Base-by-base conservation (phyloP, 75 land plant genomes). In the Azolla pinnata region DNA sequence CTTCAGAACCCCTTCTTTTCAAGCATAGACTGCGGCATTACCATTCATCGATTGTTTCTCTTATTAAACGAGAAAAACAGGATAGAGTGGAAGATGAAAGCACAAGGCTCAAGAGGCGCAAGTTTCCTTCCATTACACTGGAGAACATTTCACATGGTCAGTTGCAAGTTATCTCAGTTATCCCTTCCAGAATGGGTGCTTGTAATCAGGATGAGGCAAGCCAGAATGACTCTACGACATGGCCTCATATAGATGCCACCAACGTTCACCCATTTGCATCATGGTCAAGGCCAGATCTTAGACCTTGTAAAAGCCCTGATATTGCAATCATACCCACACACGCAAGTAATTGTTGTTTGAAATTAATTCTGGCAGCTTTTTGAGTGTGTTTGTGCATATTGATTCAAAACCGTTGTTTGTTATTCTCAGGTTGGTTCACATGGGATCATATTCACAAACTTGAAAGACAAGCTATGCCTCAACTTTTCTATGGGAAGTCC, bases 131-230 rank as follows among this genome's bases (percentile, higher is more conserved):
- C 28, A 40, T 65, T 21, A 28, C 44, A 24, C 46, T 91, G 57
- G 97, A 91, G 79, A 91, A 91, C 60, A 61, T 91, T 3, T 91
- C 97, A 1, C 82, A 91, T 58, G 97, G 97, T 1, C 97, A 91
- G 79, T 59, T 88, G 16, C 89, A 85, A 67, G 84, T 74, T 21
- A 51, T 75, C 33, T 85, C 86, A 16, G 63, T 76, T 34, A 54
- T 76, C 29, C 67, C 89, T 23, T 4, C 49, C 2, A 46, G 49
- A 46, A 4, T 14, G 2, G 49, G 23, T 2, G 14, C 21, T 2
- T 46, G 3, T 3, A 46, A 46, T 14, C 49, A 46, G 49, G 49
- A 46, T 2, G 21, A 46, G n/a, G 49, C 49, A 4, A 23, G 49
- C 12, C 49, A 46, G 49, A 18, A 18, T 3, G 49, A 46, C 2